Conservation (phyloP, 805 yeast species). For the Lipomyces kockii region DNA sequence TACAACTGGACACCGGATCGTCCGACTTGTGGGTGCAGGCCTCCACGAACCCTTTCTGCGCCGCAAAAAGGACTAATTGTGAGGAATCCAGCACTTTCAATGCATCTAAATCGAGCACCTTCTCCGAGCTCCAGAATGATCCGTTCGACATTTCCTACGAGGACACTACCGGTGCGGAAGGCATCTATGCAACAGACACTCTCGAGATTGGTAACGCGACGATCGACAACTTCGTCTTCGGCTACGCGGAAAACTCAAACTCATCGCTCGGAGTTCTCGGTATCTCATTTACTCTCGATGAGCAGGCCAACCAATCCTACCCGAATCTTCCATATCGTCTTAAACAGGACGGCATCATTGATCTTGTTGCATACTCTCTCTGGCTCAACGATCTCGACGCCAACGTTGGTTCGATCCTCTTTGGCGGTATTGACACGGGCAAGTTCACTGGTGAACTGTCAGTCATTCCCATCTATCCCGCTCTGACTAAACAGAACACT, state of each 20-base stretch:
- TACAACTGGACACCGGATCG: slow-evolving; percentile 74
- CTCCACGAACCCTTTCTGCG: slow-evolving; percentile 36
- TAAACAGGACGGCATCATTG: slow-evolving; percentile 50
- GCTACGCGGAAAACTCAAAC: slow-evolving; percentile 74
- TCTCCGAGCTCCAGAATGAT: slow-evolving; percentile 18
- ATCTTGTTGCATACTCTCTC: slow-evolving; percentile 52
- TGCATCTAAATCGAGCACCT: slow-evolving; percentile 41
- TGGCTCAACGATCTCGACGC: slow-evolving; percentile 48
- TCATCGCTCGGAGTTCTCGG: slow-evolving; percentile 60
- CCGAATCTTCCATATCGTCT: slow-evolving; percentile 45
- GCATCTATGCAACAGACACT: slow-evolving; percentile 67
- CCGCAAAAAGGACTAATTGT: slow-evolving; percentile 38
- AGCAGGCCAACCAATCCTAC: slow-evolving; percentile 45
- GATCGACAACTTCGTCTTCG: slow-evolving; percentile 63
- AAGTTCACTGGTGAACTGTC: slow-evolving; percentile 49
- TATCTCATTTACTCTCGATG: slow-evolving; percentile 40
- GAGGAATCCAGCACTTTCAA: slow-evolving; percentile 37
- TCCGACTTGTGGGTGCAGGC: slow-evolving; percentile 68
- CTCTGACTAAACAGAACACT: neutral
- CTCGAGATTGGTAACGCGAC: slow-evolving; percentile 56
- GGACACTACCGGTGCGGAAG: slow-evolving; percentile 55
- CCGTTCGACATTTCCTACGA: slow-evolving; percentile 46
- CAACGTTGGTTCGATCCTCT: slow-evolving; percentile 47
- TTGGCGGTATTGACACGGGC: slow-evolving; percentile 53
- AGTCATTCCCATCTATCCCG: slow-evolving; percentile 39